These are phyloP conservation scores for Dalbergia cochinchinensis DNA, from an alignment of 306 rosid genomes.

Conservation along the genomic window DNA sequence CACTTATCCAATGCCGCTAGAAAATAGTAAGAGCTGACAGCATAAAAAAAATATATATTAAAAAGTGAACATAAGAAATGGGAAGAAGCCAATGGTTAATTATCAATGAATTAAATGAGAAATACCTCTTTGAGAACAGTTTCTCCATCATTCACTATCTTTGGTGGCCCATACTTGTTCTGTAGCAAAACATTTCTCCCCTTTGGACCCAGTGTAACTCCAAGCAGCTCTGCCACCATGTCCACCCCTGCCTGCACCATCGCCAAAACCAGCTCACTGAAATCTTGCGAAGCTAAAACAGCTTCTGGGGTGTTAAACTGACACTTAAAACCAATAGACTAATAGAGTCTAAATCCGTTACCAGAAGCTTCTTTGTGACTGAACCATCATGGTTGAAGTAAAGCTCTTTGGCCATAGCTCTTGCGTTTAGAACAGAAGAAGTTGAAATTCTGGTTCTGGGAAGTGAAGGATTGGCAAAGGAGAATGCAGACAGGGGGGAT, in stretches of 20 bases:
- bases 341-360: slow-evolving; percentile 33
- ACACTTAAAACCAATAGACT: not conserved
- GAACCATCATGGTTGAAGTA: slow-evolving; percentile 80
- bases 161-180: slow-evolving; percentile 92
- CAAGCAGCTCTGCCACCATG: slow-evolving; percentile 82
- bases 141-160: slow-evolving; percentile 93
- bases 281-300: slow-evolving; percentile 34
- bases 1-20: too few species aligned
- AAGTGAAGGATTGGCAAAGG: slow-evolving; percentile 59
- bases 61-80: too few species aligned
- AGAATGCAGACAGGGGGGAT: slow-evolving; percentile 61
- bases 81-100: too few species aligned
- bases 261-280: slow-evolving; percentile 25
- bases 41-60: too few species aligned
- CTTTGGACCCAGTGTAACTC: slow-evolving; percentile 93
- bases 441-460: slow-evolving; percentile 52
- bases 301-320: not conserved
- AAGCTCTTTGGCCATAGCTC: slow-evolving; percentile 74
- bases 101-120: not conserved
- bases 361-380: slow-evolving; percentile 79
- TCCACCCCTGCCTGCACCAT: slow-evolving; percentile 81
- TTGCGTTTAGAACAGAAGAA: slow-evolving; percentile 53
- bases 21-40: too few species aligned
- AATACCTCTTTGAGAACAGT: slow-evolving; percentile 89
- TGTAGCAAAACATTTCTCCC: slow-evolving; percentile 94